Evolutionary conservation across 2,329 filamentous ascomycete species (phyloP), one percentile per base, ranked within the genome.

Genomic region (Diplocarpon mali): DNA sequence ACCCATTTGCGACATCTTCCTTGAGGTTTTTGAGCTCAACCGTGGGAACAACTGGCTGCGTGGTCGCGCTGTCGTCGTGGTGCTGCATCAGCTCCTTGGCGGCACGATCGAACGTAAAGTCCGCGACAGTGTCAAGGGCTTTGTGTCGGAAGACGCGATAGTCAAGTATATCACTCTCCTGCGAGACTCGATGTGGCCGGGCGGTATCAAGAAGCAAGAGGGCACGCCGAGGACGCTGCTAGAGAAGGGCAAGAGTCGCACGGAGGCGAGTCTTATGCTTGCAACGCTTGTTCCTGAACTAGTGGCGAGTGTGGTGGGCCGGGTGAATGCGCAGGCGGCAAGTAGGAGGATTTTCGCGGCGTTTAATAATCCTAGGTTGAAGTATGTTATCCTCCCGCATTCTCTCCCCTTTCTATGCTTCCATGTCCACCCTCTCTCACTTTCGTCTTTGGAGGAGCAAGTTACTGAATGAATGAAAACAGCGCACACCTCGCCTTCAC

Each of bases 61-160:
- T 34, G 93, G 92, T 1, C 80, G 92, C 16, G 92, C 92, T 0
- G 92, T 96, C 1, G 90, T 98, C 4, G 88, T 98, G 9, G 90
- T 98, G 2, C 72, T 98, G 15, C 92, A 98, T 60, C 92, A 98
- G 64, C 75, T 98, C 5, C 78, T 98, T 1, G 92, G 92, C 12
- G 90, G 92, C 16, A 96, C 92, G 0, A 93, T 98, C 51, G 92
- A 98, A 66, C 81, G 89, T 48, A 95, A 95, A 64, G 84, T 96
- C 27, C 80, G 92, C 15, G 92, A 98, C 48, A 84, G 80, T 43
- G 81, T 88, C 35, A 82, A 79, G 53, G 69, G 74, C 35, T 68
- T 93, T 1, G 67, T 86, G 0, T 78, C 85, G 47, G 89, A 95
- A 53, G 84, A 92, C 15, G 80, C 80, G 2, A 66, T 96, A 9